Base-by-base conservation (phyloP, 257 asterid genomes). In the Nicotiana attenuata region DNA sequence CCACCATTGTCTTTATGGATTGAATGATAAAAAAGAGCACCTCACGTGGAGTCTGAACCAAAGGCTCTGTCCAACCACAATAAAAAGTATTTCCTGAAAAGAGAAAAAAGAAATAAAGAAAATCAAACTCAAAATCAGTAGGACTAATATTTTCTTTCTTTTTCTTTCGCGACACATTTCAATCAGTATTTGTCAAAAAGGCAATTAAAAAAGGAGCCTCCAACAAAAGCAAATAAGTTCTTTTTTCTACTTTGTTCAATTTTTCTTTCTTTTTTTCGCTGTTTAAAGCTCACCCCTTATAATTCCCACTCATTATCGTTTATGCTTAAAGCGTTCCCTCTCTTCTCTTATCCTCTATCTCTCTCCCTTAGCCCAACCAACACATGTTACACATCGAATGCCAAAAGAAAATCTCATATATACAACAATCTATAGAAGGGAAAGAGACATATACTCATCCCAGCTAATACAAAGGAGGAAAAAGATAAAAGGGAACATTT, bases 1-100 rank as follows among this genome's bases (percentile, higher is more conserved):
- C 84, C 97, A 90, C 95, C 97, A 89, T 63, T 93, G 97, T 91
- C 99, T 93, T 90, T 91, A 88, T 92, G 93, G 96, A 91, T 92
- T 92, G 97, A 92, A 92, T 93, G 90, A 95, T 95, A 91, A 86
- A 95, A 41, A 95, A 91, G 97, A 90, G 97, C 94, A 95, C 92
- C 98, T 93, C 99, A 95, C 99, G 99, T 95, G 99, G 97, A 95
- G 82, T 90, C 98, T 92, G 97, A 93, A 91, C 95, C 97, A 90
- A 90, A 88, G 93, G 87, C 82, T 88, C 95, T 92, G 94, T 91
- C 93, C 93, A 89, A 88, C 91, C 91, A 88, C 93, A 90, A 88
- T 91, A 82, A 87, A 85, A 80, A 65, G 86, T 65, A 75, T 20
- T 61, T 79, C 10, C 59, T 71, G 28, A 2, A 33, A 71, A 50